Evolutionary conservation across 1,139 yeast species (phyloP).

Genomic region (Geotrichum restrictum): DNA sequence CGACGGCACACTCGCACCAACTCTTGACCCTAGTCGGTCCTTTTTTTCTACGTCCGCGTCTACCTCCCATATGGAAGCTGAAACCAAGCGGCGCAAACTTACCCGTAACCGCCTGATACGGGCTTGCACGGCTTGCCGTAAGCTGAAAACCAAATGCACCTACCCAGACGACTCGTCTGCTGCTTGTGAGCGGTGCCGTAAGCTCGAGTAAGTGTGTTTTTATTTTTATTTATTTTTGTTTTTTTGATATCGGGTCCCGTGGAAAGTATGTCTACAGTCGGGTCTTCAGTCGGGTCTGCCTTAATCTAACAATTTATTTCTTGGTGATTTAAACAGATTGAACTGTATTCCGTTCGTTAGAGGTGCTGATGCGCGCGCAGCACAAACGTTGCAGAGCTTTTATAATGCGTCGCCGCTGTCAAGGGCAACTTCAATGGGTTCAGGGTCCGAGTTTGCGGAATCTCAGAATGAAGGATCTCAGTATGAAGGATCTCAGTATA

Average conservation of each 20-base stretch:
- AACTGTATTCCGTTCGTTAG: conserved; percentile 15
- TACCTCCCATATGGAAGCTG: conserved; percentile 2
- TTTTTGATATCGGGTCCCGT: too few relatives aligned
- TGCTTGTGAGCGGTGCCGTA: conserved; percentile 13
- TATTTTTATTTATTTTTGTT: neutral
- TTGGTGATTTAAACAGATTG: conserved; percentile 4
- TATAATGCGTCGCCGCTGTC: neutral
- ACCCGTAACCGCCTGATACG: conserved; percentile 17
- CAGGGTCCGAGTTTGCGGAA: too few relatives aligned
- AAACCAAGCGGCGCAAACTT: conserved; percentile 9
- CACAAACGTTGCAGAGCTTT: neutral
- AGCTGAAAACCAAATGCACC: conserved; percentile 17
- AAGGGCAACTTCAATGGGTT: neutral
- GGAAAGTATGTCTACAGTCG: too few relatives aligned
- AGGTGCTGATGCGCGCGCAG: neutral
- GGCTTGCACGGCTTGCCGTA: conserved; percentile 17
- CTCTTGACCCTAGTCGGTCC: too few relatives aligned
- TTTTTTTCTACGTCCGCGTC: too few relatives aligned
- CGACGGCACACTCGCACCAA: too few relatives aligned
- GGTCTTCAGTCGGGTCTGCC: too few relatives aligned
- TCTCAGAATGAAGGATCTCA: too few relatives aligned
- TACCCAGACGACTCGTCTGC: neutral
- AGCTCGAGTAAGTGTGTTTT: conserved; percentile 2
- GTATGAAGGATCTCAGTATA: too few relatives aligned
- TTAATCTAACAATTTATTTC: too few relatives aligned